Conservation (phyloP, 805 yeast genomes). For the Ogataea pignaliae region DNA sequence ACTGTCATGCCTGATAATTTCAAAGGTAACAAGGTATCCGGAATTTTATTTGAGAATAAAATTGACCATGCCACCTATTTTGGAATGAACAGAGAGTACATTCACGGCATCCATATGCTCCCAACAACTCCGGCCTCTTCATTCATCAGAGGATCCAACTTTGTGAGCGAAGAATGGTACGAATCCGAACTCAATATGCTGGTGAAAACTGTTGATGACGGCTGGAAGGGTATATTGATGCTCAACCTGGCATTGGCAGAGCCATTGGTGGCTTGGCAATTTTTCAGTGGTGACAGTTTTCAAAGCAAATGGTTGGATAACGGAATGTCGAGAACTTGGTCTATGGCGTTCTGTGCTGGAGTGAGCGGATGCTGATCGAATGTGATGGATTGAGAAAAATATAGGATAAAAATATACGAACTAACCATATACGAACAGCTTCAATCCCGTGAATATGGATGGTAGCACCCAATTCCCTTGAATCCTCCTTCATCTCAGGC, state of each 20-base stretch:
- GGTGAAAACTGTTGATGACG: conserved; percentile 41
- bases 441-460: too few species aligned
- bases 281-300: conserved; percentile 34
- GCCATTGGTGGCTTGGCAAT: conserved; percentile 36
- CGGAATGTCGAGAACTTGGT: conserved; percentile 63
- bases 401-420: neutral
- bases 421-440: too few species aligned
- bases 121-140: conserved; percentile 64
- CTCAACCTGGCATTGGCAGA: conserved; percentile 43
- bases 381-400: neutral
- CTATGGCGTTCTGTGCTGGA: conserved; percentile 57
- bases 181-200: conserved; percentile 28
- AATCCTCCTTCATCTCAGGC: too few species aligned
- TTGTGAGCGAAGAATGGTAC: conserved; percentile 44
- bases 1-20: conserved; percentile 46
- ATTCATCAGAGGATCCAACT: conserved; percentile 46
- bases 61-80: conserved; percentile 70
- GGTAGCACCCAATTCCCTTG: too few species aligned
- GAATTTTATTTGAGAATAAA: conserved; percentile 69
- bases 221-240: conserved; percentile 60
- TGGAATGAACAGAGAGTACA: conserved; percentile 56
- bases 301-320: conserved; percentile 44
- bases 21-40: conserved; percentile 57
- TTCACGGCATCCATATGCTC: conserved; percentile 77
- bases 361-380: conserved; percentile 23